Conservation (phyloP, 106 monocot genomes). For the Dioscorea dumetorum region DNA sequence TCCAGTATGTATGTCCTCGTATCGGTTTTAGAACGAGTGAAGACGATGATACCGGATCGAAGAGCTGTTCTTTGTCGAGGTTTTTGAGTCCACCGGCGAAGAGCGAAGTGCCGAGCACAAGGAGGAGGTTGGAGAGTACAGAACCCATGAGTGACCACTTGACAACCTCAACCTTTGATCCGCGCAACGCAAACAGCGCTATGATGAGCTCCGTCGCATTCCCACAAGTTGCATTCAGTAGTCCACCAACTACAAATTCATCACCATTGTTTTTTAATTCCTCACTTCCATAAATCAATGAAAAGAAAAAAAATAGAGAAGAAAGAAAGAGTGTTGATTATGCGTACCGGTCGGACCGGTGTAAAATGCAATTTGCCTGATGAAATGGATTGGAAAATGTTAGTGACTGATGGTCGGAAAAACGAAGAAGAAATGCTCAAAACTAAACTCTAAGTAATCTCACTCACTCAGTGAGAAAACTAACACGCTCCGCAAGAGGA, state of each 20-base stretch:
- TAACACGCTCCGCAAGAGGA: constrained; percentile 68
- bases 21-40: neutral
- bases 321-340: too few relatives aligned
- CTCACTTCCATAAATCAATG: too few relatives aligned
- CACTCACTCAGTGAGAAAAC: constrained; percentile 71
- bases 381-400: neutral
- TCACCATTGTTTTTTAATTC: too few relatives aligned
- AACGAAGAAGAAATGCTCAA: neutral
- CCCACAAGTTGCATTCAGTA: constrained; percentile 66
- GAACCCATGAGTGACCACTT: constrained; percentile 74
- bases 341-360: constrained; percentile 74
- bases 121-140: constrained; percentile 70
- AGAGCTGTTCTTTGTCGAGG: constrained; percentile 48
- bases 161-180: constrained; percentile 44
- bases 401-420: neutral
- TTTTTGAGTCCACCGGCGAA: constrained; percentile 55
- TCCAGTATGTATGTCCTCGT: neutral
- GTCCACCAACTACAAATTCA: constrained; percentile 25
- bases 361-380: constrained; percentile 77
- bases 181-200: constrained; percentile 41
- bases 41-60: constrained; percentile 31
- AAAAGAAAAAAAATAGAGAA: too few relatives aligned
- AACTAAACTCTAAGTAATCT: neutral
- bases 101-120: constrained; percentile 79
- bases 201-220: constrained; percentile 57